A percentile compares a stretch with the other conserved stretches of the same genome.
Evolutionary conservation across 306 rosid genomes (phyloP).

Genomic region (Luffa acutangula): DNA sequence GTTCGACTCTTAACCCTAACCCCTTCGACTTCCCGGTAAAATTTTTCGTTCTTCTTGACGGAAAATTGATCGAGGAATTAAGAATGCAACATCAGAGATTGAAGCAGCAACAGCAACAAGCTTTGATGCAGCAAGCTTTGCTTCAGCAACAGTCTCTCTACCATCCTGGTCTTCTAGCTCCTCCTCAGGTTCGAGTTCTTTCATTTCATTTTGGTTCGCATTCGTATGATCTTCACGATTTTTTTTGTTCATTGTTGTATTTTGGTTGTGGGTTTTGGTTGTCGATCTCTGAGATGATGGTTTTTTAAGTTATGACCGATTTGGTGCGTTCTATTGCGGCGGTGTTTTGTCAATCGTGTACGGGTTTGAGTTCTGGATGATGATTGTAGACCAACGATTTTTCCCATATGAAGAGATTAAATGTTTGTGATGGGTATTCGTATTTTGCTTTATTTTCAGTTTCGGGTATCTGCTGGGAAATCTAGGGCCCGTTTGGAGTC

Average conservation of each 20-base stretch:
- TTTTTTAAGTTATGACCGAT: neutral
- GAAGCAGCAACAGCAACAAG: constrained; percentile 88
- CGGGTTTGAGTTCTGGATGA: neutral
- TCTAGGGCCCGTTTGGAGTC: neutral
- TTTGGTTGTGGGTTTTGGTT: neutral
- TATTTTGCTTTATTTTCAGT: neutral
- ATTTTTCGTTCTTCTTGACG: constrained; percentile 10
- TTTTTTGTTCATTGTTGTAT: neutral
- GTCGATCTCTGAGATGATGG: neutral
- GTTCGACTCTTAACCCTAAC: constrained; percentile 56
- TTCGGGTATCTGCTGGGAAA: neutral
- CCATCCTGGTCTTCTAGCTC: constrained; percentile 93
- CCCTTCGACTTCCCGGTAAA: constrained; percentile 24
- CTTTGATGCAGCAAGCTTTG: constrained; percentile 97
- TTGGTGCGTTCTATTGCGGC: neutral
- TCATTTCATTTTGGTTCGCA: neutral
- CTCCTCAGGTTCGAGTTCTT: constrained; percentile 67
- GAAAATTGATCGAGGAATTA: constrained; percentile 18
- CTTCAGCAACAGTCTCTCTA: constrained; percentile 93
- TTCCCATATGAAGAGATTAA: neutral
- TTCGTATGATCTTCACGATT: neutral
- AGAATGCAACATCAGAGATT: constrained; percentile 94
- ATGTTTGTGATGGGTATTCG: neutral
- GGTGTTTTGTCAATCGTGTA: neutral
- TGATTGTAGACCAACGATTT: neutral